A percentile compares a stretch with the other conserved stretches of the same genome.
Evolutionary conservation across 148 eudicot species (phyloP).

Genomic region (Cornus florida): DNA sequence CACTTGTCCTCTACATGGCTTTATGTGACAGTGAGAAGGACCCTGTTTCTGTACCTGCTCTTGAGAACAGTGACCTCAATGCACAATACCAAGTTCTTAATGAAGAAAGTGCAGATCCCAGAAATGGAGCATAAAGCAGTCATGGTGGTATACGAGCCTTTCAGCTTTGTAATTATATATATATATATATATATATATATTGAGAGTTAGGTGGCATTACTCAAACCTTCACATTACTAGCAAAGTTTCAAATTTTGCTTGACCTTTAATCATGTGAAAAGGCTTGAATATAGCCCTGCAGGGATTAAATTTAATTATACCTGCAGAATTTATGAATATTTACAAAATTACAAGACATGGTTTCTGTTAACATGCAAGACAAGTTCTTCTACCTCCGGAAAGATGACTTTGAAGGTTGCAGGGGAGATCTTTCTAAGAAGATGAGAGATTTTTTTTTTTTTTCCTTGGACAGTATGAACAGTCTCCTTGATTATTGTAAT

Average conservation of each 20-base stretch:
- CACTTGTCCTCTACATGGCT: neutral
- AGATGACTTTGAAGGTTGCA: too few species aligned
- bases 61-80: conserved; percentile 17
- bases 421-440: too few species aligned
- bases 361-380: too few species aligned
- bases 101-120: conserved; percentile 32
- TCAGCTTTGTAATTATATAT: neutral
- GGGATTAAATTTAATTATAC: neutral
- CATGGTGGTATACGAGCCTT: neutral
- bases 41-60: conserved; percentile 7
- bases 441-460: too few species aligned
- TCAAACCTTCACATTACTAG: neutral
- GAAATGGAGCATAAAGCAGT: conserved; percentile 12
- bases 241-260: neutral
- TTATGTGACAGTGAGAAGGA: conserved; percentile 39
- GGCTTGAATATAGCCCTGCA: neutral
- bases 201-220: neutral
- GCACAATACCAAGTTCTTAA: conserved; percentile 29
- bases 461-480: too few species aligned
- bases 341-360: too few species aligned
- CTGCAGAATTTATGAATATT: neutral
- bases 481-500: too few species aligned
- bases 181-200: too few species aligned
- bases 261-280: neutral
- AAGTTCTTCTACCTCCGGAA: too few species aligned